Evolutionary conservation across 2,329 filamentous ascomycete genomes (phyloP).

Genomic region (Penicillium sp.): DNA sequence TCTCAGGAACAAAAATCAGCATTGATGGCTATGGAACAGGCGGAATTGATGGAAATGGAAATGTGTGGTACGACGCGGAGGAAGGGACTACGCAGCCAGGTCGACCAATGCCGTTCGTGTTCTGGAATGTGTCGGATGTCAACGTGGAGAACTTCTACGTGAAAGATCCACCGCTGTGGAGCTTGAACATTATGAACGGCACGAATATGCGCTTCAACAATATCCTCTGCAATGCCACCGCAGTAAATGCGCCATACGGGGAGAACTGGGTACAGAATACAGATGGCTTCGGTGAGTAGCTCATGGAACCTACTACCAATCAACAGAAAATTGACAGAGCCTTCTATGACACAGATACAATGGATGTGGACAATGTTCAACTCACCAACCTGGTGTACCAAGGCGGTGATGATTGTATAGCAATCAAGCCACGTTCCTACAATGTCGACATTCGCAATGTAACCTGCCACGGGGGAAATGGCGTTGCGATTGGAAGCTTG

Average conservation of each 20-base stretch:
- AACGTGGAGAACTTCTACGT: slow-evolving; percentile 55
- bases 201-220: slow-evolving; percentile 55
- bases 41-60: slow-evolving; percentile 57
- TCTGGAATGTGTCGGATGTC: slow-evolving; percentile 60
- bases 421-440: slow-evolving; percentile 63
- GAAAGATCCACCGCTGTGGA: slow-evolving; percentile 55
- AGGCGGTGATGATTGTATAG: slow-evolving; percentile 63
- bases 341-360: slow-evolving; percentile 44
- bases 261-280: slow-evolving; percentile 60
- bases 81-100: slow-evolving; percentile 49
- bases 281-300: slow-evolving; percentile 50
- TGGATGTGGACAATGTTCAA: slow-evolving; percentile 54
- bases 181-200: slow-evolving; percentile 60
- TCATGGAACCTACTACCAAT: background rate
- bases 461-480: slow-evolving; percentile 57
- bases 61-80: slow-evolving; percentile 57
- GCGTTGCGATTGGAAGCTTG: slow-evolving; percentile 53
- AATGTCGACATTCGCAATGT: slow-evolving; percentile 57
- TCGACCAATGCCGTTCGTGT: slow-evolving; percentile 59
- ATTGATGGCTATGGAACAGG: slow-evolving; percentile 56
- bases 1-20: slow-evolving; percentile 52
- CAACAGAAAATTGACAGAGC: background rate
- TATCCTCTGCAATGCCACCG: slow-evolving; percentile 54
- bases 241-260: slow-evolving; percentile 52
- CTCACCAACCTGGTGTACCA: slow-evolving; percentile 56